Conservation (phyloP, 2,329 filamentous ascomycete genomes). For the Ophiostoma ulmi region DNA sequence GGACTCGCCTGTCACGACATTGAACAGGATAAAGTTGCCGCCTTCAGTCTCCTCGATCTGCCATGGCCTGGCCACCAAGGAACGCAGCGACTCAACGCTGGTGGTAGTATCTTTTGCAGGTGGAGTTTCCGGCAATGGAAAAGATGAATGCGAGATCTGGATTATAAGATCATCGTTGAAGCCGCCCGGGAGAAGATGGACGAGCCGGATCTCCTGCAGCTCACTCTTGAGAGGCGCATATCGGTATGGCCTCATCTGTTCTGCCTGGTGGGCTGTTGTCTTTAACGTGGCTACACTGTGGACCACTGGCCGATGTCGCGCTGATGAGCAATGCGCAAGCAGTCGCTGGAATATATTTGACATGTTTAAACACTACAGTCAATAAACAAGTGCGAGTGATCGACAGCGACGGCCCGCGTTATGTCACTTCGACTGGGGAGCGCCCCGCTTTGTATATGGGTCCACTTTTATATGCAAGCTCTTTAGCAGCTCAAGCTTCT, state of each 20-base stretch:
- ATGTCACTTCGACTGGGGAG: background rate
- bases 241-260: slow-evolving; percentile 3
- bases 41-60: slow-evolving; percentile 17
- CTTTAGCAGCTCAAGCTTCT: background rate
- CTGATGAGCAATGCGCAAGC: background rate
- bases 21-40: slow-evolving; percentile 18
- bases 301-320: background rate
- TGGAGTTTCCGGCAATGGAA: background rate
- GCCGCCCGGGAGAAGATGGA: slow-evolving; percentile 17
- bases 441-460: background rate
- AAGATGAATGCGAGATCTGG: background rate
- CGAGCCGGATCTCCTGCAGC: slow-evolving; percentile 17
- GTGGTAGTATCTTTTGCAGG: background rate
- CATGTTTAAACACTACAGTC: background rate
- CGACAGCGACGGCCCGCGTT: background rate
- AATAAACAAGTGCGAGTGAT: background rate
- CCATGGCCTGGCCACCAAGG: slow-evolving; percentile 13
- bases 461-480: background rate
- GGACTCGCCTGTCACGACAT: slow-evolving; percentile 16
- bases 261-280: background rate
- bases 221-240: slow-evolving; percentile 13
- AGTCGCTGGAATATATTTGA: background rate
- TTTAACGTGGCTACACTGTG: background rate
- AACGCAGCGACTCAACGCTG: slow-evolving; percentile 8
- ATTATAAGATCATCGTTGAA: slow-evolving; percentile 12